Conservation (phyloP, 495 filamentous ascomycete species). For the Aspergillus biplanus region DNA sequence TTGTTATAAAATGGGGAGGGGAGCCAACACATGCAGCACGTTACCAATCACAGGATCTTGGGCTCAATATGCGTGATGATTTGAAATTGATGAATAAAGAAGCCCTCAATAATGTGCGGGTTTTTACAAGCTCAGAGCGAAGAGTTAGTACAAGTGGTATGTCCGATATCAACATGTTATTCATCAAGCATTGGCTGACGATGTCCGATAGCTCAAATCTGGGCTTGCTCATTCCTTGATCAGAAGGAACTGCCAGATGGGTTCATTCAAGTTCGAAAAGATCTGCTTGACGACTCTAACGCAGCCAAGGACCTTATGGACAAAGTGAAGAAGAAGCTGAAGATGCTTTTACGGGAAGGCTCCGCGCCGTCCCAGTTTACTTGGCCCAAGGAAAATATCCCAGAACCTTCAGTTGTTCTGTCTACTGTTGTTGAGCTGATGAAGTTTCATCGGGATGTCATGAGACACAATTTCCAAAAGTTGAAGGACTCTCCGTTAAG, state of each 20-base stretch:
- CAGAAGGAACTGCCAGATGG: slow-evolving; percentile 83
- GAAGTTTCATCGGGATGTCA: slow-evolving; percentile 93
- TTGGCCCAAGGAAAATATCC: slow-evolving; percentile 91
- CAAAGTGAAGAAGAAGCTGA: slow-evolving; percentile 98
- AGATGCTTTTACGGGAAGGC: slow-evolving; percentile 84
- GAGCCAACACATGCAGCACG: slow-evolving; percentile 97
- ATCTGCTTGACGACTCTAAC: slow-evolving; percentile 95
- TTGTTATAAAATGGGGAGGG: slow-evolving; percentile 99
- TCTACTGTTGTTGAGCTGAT: slow-evolving; percentile 91
- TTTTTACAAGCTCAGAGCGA: slow-evolving; percentile 93
- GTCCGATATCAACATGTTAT: slow-evolving; percentile 24
- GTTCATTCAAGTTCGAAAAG: slow-evolving; percentile 86
- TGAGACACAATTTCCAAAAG: slow-evolving; percentile 87
- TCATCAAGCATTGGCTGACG: slow-evolving; percentile 23
- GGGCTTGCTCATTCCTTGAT: slow-evolving; percentile 86
- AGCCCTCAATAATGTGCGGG: slow-evolving; percentile 82
- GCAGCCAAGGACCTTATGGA: slow-evolving; percentile 99
- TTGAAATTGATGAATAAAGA: slow-evolving; percentile 91
- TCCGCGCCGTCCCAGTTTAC: slow-evolving; percentile 92
- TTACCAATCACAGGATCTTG: slow-evolving; percentile 93
- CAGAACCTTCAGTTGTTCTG: slow-evolving; percentile 89
- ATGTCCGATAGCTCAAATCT: slow-evolving; percentile 75
- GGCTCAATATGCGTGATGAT: slow-evolving; percentile 94
- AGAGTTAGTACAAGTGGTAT: slow-evolving; percentile 87
- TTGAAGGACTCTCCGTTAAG: slow-evolving; percentile 63